Percentiles rank a stretch among this genome's conserved stretches.
Evolutionary conservation across 768 basidiomycete species (phyloP).

Genomic region (Austroboletus eburneus): DNA sequence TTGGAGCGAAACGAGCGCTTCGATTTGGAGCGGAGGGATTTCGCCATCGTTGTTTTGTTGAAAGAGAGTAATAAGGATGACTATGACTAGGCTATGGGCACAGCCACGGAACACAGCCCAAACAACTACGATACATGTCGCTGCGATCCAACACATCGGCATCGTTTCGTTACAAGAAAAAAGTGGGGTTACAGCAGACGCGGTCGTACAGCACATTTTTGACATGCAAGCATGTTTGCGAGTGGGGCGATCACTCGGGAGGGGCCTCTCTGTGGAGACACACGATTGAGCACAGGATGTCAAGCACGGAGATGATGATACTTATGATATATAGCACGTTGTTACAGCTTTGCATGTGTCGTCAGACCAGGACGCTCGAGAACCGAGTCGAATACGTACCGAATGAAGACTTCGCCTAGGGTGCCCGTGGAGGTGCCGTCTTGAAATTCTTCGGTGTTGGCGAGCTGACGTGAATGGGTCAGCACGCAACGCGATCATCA

Average conservation of each 20-base stretch:
- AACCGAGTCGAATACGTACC: constrained; percentile 46
- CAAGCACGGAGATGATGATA: constrained; percentile 25
- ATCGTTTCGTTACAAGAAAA: constrained; percentile 4
- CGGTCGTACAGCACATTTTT: constrained; percentile 2
- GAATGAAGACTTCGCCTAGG: constrained; percentile 98
- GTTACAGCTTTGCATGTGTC: constrained; percentile 66
- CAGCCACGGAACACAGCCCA: too few relatives aligned
- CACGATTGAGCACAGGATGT: constrained; percentile 19
- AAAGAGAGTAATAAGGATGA: too few relatives aligned
- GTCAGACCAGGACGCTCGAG: constrained; percentile 7
- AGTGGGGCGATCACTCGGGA: constrained; percentile 35
- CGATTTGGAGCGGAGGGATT: constrained; percentile 77
- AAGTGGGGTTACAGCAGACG: constrained; percentile 8
- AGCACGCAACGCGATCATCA: too few relatives aligned
- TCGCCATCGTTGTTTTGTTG: constrained; percentile 73
- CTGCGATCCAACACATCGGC: too few relatives aligned
- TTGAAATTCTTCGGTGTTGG: constrained; percentile 98
- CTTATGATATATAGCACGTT: constrained; percentile 96
- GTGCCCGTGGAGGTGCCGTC: constrained; percentile 94
- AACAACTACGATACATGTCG: too few relatives aligned
- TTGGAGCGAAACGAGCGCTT: constrained; percentile 76
- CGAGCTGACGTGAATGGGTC: too few relatives aligned
- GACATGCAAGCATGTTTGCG: constrained; percentile 2
- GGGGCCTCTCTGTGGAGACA: constrained; percentile 68
- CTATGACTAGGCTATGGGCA: too few relatives aligned